Base-by-base conservation (phyloP, 2,329 filamentous ascomycete species). In the Phymatotrichopsis omnivora region DNA sequence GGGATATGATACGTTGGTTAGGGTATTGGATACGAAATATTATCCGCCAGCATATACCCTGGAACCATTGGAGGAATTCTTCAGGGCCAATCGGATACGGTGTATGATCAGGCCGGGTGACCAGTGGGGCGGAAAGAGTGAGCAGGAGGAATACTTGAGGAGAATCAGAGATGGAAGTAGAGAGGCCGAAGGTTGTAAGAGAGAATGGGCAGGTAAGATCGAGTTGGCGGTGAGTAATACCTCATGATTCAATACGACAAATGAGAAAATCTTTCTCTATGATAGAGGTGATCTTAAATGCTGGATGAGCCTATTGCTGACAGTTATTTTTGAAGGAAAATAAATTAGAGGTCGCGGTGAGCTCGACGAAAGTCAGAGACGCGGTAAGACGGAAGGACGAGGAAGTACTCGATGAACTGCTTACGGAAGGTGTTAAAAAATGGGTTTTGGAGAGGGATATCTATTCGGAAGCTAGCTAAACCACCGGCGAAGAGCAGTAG, bases 1-100 rank as follows among this genome's bases (percentile, higher is more conserved):
- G 2, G 84, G 84, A 22, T 89, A 77, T 60, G 83, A 89, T 57
- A 89, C 83, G 0, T 64, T 87, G 5, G 75, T 81, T 12, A 73
- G 83, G 16, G 75, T 89, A 41, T 74, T 83, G 42, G 68, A 82
- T 37, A 72, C 80, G 0, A 83, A 81, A 60, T 89, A 89, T 63
- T 85, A 85, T 59, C 60, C 42, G 52, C 66, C 58, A 27, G 62
- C 44, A 60, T 67, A 60, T 56, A 73, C 80, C 51, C 67, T 74
- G 10, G 63, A 61, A 0, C 73, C 74, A 0, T 66, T 89, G 2
- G 65, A 66, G 1, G 75, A 76, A 0, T 82, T 85, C 58, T 78
- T 87, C 52, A 64, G 66, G 1, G 68, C 17, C 5, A 44, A 83
- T 42, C 67, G 68, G 45, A 62, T 87, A 41, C 67, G 75, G 10